Base-by-base conservation (phyloP, 352 stramenopile genomes). In the Elongisporangium prolatum region DNA sequence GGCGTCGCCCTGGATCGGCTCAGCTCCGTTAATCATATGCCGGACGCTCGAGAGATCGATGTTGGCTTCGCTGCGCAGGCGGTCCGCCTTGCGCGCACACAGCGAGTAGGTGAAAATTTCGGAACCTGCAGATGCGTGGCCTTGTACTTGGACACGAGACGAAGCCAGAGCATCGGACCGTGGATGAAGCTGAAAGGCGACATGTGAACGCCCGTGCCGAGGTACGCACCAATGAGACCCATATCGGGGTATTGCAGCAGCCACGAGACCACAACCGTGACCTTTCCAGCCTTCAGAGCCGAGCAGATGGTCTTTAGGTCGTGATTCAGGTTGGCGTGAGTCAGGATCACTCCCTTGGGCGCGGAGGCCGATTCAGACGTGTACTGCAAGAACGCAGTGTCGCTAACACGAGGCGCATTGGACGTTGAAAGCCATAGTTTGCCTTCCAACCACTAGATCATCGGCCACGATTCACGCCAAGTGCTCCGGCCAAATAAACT, bases 221-320 rank as follows among this genome's bases (percentile, higher is more conserved):
- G 64, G 63, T 90, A 92, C 28, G 90, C 96, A 52, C 97, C 97
- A 62, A 99, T 99, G 20, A 99, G 88, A 7, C 97, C 98, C 97
- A 99, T 99, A 74, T 99, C 98, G 71, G 99, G 98, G 74, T 99
- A 99, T 77, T 99, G 97, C 8, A 97, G 98, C 11, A 99, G 77
- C 98, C 98, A 99, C 20, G 90, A 98, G 4, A 98, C 96, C 16
- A 98, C 95, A 4, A 98, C 80, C 0, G 97, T 99, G 48, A 97
- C 83, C 21, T 84, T 67, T 24, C 67, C 80, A 9, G 95, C 96
- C 52, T 91, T 75, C 24, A 99, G 67, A 48, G 96, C 96, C 17
- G 74, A 88, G 20, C 93, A 96, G 61, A 99, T 99, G 13, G 93
- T 95, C 25, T 77, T 78, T 16, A 99, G 71, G 68, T 99, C 99